These are phyloP conservation scores for Aspergillus homomorphus DNA, from an alignment of 495 filamentous ascomycete genomes.

Conservation along the genomic window DNA sequence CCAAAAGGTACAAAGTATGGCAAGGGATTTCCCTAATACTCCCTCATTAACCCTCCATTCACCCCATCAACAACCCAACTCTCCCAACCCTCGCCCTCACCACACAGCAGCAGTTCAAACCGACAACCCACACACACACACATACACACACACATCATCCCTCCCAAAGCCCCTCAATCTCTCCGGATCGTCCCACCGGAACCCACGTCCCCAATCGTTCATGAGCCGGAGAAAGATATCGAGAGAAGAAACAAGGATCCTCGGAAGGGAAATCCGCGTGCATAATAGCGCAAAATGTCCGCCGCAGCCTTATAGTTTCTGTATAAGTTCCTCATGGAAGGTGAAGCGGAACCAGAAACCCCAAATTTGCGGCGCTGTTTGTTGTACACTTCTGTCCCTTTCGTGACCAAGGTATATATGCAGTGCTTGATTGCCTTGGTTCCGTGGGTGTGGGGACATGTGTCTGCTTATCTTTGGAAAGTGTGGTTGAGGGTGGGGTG, in stretches of 20 bases:
- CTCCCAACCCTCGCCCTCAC: too few relatives aligned
- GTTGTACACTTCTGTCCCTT: constrained; percentile 29
- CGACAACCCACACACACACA: constrained; percentile 6
- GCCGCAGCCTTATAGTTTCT: constrained; percentile 50
- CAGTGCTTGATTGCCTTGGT: constrained; percentile 22
- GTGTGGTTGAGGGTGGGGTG: constrained; percentile 3
- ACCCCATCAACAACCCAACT: constrained; percentile 1
- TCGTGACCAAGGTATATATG: constrained; percentile 17
- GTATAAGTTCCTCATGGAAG: constrained; percentile 38
- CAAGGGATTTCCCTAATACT: constrained; percentile 8
- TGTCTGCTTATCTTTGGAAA: constrained; percentile 24
- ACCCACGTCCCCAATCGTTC: not conserved
- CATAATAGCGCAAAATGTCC: constrained; percentile 26
- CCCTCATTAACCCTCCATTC: not conserved
- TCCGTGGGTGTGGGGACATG: constrained; percentile 24
- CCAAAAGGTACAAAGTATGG: constrained; percentile 2
- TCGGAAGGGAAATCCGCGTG: too few relatives aligned
- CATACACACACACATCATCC: not conserved
- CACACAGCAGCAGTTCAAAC: too few relatives aligned
- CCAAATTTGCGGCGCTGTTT: constrained; percentile 38
- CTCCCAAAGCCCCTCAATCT: not conserved
- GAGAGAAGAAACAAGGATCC: not conserved
- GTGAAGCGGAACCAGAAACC: constrained; percentile 44
- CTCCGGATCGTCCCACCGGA: not conserved
- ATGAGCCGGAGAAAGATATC: not conserved